Base-by-base conservation (phyloP, 192 early-diverging fungal species). In the Coemansia sp. region DNA sequence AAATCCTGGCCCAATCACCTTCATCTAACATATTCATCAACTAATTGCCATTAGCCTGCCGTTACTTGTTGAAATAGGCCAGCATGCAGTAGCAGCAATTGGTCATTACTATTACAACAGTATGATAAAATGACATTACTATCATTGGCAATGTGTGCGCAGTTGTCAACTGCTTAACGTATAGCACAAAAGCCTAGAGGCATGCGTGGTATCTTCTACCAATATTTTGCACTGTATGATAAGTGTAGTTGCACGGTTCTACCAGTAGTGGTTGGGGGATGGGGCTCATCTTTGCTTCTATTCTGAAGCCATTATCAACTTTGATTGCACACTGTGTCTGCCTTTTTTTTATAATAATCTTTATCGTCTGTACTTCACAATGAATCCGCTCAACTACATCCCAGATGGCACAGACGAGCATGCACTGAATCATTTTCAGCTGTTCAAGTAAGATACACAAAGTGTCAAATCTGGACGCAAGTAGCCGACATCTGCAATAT, bases 361-460 rank as follows among this genome's bases (percentile, higher is more conserved):
- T 22, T 24, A 22, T 59, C 2, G n/a, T 59, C 12, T 39, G 16
- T 18, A 24, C 12, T 9, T 20, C 3, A 18, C 34, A 52, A 76
- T 76, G 65, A 56, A 70, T 12, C 64, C 59, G 0, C 38, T 79
- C 7, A 38, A 35, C 15, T 79, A 79, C 22, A 79, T 79, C 15
- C 76, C 76, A 3, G 63, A 62, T 30, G 68, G 52, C 5, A 18
- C 62, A 2, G 65, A 79, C 38, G 22, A 38, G 6, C 44, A 67
- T 13, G 64, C 68, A 24, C 44, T 79, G 24, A 30, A 22, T 27
- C 71, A 70, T 20, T 79, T 73, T 18, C 64, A 70, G 37, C 53
- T 78, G 30, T 78, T 73, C 61, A 78, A 78, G 76, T 78, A 67
- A 67, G 76, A 35, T 24, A 4, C 4, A 39, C 8, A 7, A 20